Percentiles rank a stretch among this genome's conserved stretches.
Evolutionary conservation across 1,284 basidiomycete species (phyloP).

Genomic region (Rhodotorula sp.): DNA sequence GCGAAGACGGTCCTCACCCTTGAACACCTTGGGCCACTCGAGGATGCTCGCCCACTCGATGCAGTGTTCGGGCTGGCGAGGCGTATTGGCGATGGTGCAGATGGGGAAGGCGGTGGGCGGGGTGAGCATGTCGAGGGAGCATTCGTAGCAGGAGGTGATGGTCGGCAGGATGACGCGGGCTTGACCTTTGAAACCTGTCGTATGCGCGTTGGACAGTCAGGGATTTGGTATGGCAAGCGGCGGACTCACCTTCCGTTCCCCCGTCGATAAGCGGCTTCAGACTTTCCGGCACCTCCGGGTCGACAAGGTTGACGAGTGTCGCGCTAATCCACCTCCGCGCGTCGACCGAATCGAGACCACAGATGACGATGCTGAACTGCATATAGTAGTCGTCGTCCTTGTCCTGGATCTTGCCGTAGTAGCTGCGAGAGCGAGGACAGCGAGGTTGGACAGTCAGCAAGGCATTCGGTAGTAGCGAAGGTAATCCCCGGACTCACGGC

Average conservation of each 20-base stretch:
- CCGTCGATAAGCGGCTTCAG: constrained; percentile 98
- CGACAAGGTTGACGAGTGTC: constrained; percentile 90
- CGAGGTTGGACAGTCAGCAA: not conserved
- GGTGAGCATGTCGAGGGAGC: constrained; percentile 96
- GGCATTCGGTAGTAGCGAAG: not conserved
- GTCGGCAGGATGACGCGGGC: constrained; percentile 95
- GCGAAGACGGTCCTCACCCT: constrained; percentile 58
- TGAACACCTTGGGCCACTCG: constrained; percentile 91
- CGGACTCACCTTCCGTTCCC: constrained; percentile 81
- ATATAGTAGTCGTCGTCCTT: constrained; percentile 94
- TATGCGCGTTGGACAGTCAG: not conserved
- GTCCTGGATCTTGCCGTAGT: constrained; percentile 97
- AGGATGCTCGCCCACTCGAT: constrained; percentile 99
- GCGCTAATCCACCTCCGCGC: constrained; percentile 99
- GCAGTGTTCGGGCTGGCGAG: constrained; percentile 95
- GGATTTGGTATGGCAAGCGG: not conserved
- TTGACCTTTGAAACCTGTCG: constrained; percentile 92
- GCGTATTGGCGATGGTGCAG: constrained; percentile 98
- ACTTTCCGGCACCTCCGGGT: constrained; percentile 83
- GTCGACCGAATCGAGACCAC: constrained; percentile 96
- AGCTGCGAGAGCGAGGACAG: constrained; percentile 55
- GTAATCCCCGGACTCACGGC: constrained; percentile 61
- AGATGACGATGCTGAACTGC: constrained; percentile 95
- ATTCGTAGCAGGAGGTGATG: constrained; percentile 96
- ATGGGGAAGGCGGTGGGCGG: constrained; percentile 97